Evolutionary conservation across 1,284 basidiomycete genomes (phyloP).

Genomic region (Heimioporus retisporus): DNA sequence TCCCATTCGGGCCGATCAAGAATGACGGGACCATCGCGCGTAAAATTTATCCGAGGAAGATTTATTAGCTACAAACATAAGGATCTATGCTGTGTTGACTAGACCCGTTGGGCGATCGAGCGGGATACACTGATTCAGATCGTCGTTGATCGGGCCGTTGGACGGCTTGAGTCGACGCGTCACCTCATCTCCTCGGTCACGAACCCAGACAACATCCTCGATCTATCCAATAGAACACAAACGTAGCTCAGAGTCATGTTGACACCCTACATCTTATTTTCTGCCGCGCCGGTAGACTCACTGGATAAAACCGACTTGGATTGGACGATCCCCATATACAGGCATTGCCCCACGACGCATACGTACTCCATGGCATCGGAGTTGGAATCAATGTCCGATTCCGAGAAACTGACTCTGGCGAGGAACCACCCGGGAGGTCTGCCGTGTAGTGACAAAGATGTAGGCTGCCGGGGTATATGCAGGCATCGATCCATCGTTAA

Average conservation of each 20-base stretch:
- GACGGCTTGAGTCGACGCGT: slow-evolving; percentile 51
- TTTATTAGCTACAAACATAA: slow-evolving; percentile 17
- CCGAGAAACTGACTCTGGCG: slow-evolving; percentile 40
- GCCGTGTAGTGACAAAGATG: slow-evolving; percentile 52
- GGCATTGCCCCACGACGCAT: too few species aligned
- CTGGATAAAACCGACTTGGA: background rate
- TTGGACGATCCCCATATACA: too few species aligned
- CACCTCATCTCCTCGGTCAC: slow-evolving; percentile 43
- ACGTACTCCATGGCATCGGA: too few species aligned
- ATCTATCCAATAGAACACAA: slow-evolving; percentile 23
- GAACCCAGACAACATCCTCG: slow-evolving; percentile 5
- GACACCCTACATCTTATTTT: slow-evolving; percentile 24
- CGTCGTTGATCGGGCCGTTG: slow-evolving; percentile 53
- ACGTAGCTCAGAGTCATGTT: slow-evolving; percentile 31
- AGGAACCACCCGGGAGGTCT: slow-evolving; percentile 53
- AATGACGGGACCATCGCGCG: slow-evolving; percentile 40
- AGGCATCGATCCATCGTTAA: slow-evolving; percentile 38
- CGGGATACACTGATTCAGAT: slow-evolving; percentile 50
- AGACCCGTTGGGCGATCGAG: slow-evolving; percentile 31
- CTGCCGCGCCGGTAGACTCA: slow-evolving; percentile 4
- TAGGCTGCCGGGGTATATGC: slow-evolving; percentile 52
- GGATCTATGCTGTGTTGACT: slow-evolving; percentile 34
- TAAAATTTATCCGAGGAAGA: slow-evolving; percentile 38
- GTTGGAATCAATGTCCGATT: too few species aligned
- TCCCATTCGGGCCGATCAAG: slow-evolving; percentile 31